Evolutionary conservation across 1,284 basidiomycete genomes (phyloP), one percentile per base, ranked within the genome.

Genomic region (Irpex sp.): DNA sequence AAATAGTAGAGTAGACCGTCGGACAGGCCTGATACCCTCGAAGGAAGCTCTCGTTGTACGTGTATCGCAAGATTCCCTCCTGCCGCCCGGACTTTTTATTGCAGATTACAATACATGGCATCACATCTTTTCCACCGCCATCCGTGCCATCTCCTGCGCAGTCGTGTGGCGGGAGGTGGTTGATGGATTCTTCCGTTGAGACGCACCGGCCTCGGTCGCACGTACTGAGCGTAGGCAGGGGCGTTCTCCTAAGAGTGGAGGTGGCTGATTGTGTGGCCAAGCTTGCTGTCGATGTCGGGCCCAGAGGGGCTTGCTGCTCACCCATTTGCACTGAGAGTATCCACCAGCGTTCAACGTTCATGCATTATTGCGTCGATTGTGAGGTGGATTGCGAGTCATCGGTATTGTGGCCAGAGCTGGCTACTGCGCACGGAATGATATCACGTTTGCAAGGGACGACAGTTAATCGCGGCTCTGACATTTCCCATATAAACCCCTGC

Each of bases 1-100:
- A 92, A 75, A 77, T 95, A 75, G 89, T 84, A 70, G 93, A 95
- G 80, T 95, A 83, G 63, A 70, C 55, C 15, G 39, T 43, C 39
- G 15, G 15, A 43, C 39, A 43, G 15, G 15, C 39, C 15, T 5
- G 26, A 56, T 71, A 73, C 71, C 72, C 69, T 62, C 63, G 37
- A 47, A 65, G 62, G 56, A 61, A 35, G 26, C 31, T 19, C 59
- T 26, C 46, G 31, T 39, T 61, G 61, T 66, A 67, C 62, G 67
- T 63, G 66, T 67, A 65, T 61, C 61, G 64, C 51, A 58, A 58
- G 39, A 35, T 56, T 57, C 61, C 46, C 47, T 39, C 17, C 21
- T 19, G 15, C 57, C 43, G 19, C 26, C 9, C 33, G 51, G 26
- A 19, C 5, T 35, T 55, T 39, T 55, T 55, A 19, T n/a, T 39